Evolutionary conservation across 1,284 basidiomycete species (phyloP).

Genomic region (Naganishia liquefaciens): DNA sequence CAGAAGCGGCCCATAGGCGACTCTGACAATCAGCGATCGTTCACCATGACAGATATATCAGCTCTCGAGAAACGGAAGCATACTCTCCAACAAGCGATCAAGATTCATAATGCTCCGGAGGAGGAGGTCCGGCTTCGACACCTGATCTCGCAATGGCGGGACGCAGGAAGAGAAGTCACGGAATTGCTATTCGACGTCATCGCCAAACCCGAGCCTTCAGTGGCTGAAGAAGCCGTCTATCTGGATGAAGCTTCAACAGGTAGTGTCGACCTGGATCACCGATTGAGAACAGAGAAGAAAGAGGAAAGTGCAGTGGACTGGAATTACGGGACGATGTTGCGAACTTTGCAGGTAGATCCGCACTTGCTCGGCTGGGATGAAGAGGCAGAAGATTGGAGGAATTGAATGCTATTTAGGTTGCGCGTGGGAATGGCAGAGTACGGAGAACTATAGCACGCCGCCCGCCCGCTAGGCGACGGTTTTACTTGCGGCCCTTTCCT

Average conservation of each 20-base stretch:
- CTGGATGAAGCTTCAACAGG: neutral
- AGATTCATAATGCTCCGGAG: conserved; percentile 36
- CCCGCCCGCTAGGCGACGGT: neutral
- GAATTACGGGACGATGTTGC: conserved; percentile 47
- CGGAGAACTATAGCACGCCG: no score
- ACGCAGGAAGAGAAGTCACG: conserved; percentile 46
- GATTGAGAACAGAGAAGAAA: neutral
- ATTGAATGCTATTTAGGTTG: conserved; percentile 1
- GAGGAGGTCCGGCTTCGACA: conserved; percentile 41
- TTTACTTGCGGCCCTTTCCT: conserved; percentile 61
- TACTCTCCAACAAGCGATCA: conserved; percentile 41
- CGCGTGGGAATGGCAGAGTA: no score
- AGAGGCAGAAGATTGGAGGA: conserved; percentile 45
- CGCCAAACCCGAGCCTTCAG: conserved; percentile 34
- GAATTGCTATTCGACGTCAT: conserved; percentile 44
- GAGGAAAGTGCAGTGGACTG: conserved; percentile 34
- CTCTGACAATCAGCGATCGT: no score
- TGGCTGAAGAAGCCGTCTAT: neutral
- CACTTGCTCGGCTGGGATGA: conserved; percentile 46
- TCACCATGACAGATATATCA: conserved; percentile 23
- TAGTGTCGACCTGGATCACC: neutral
- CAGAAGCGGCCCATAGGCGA: no score
- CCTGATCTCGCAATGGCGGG: conserved; percentile 44
- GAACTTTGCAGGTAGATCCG: conserved; percentile 45
- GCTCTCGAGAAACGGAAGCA: conserved; percentile 41